These are phyloP conservation scores for Rhizopus sp. DNA, from an alignment of 371 early-diverging fungal species.

Conservation along the genomic window DNA sequence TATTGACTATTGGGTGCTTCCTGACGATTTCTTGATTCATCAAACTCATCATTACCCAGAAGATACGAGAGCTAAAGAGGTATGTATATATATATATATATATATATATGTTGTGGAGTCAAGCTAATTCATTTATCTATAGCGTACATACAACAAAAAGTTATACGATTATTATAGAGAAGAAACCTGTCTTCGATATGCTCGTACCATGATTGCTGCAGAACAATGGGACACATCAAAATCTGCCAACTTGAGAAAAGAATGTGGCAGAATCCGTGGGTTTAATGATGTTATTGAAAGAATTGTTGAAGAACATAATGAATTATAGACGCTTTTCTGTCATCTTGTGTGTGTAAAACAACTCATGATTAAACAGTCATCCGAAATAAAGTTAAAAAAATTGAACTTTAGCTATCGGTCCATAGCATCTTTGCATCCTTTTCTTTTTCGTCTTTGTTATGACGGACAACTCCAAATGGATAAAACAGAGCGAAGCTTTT, in stretches of 20 bases:
- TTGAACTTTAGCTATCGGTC: not conserved
- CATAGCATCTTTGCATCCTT: not conserved
- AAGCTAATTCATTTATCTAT: conserved; percentile 1
- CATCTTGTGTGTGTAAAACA: too few relatives aligned
- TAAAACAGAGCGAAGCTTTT: too few relatives aligned
- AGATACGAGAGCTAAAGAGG: conserved; percentile 63
- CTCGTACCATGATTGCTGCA: conserved; percentile 20
- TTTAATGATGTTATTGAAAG: not conserved
- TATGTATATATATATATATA: conserved; percentile 23
- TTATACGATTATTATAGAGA: conserved; percentile 67
- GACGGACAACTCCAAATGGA: too few relatives aligned
- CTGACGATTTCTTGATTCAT: conserved; percentile 66
- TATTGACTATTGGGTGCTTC: conserved; percentile 64
- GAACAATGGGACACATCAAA: conserved; percentile 6
- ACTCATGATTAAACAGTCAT: too few relatives aligned
- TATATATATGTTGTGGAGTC: not conserved
- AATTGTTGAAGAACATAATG: too few relatives aligned
- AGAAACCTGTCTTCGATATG: conserved; percentile 54
- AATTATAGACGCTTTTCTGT: too few relatives aligned
- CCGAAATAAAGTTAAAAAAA: not conserved
- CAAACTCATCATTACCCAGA: conserved; percentile 69
- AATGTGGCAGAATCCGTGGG: conserved; percentile 7
- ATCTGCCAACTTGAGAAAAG: conserved; percentile 4
- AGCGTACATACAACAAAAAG: conserved; percentile 68
- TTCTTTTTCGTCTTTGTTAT: too few relatives aligned